Conservation (phyloP, 495 filamentous ascomycete genomes). For the Melanomma pulvis-pyrius region DNA sequence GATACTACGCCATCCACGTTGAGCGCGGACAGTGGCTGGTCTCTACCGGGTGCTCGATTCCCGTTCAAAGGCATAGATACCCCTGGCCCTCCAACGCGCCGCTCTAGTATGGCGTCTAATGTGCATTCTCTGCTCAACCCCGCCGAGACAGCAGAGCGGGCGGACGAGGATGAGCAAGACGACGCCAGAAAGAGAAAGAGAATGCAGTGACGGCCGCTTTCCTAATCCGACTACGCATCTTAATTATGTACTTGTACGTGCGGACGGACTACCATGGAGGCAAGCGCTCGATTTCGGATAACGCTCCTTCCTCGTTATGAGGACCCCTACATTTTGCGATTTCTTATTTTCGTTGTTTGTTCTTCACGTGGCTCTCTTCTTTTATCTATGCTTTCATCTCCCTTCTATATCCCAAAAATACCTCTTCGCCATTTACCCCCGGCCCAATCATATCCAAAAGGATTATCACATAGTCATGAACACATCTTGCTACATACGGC, state of each 20-base stretch:
- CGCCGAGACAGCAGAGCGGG: constrained; percentile 72
- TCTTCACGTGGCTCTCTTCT: not conserved
- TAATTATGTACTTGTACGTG: constrained; percentile 34
- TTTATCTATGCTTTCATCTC: constrained; percentile 3
- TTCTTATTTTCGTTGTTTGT: not conserved
- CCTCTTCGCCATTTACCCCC: not conserved
- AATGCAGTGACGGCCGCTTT: constrained; percentile 22
- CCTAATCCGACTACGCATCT: not conserved
- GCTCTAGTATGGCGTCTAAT: constrained; percentile 75
- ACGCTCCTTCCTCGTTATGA: constrained; percentile 11
- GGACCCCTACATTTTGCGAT: not conserved
- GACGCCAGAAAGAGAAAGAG: constrained; percentile 46
- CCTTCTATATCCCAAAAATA: constrained; percentile 9
- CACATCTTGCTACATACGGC: not conserved
- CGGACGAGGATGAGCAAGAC: constrained; percentile 66
- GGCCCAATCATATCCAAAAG: constrained; percentile 1
- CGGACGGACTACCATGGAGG: not conserved
- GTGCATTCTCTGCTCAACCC: constrained; percentile 83
- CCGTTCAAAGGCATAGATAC: constrained; percentile 47
- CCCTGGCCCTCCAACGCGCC: constrained; percentile 62
- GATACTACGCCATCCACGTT: constrained; percentile 47
- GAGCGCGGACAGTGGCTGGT: constrained; percentile 62
- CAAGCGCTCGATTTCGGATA: not conserved
- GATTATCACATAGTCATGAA: constrained; percentile 1
- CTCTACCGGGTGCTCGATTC: constrained; percentile 55